phyloP scores from a whole-genome alignment of 257 asterid genomes.

The Paraleonurus japonicus region DNA sequence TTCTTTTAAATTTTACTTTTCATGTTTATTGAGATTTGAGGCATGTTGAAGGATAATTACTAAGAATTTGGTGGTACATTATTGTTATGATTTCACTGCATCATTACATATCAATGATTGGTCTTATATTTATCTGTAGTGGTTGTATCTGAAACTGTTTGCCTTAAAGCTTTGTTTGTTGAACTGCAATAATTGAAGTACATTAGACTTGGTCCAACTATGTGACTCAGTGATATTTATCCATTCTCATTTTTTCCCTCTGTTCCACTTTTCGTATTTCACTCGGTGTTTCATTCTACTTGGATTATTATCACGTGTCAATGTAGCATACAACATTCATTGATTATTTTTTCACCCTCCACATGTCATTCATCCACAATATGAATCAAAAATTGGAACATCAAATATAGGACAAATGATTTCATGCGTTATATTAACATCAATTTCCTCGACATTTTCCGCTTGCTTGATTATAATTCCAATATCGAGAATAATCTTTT shows the following conservation, averaged over 20 bases:
- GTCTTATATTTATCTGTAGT: slow-evolving; percentile 19
- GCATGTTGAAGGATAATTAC: background rate
- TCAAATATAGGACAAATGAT: no score
- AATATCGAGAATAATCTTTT: no score
- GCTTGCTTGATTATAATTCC: background rate
- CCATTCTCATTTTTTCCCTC: no score
- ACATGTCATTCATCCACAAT: no score
- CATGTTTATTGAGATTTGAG: background rate
- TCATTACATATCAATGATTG: slow-evolving; percentile 28
- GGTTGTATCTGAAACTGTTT: slow-evolving; percentile 15
- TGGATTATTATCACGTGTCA: no score
- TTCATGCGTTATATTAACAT: no score
- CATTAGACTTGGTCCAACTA: slow-evolving; percentile 24
- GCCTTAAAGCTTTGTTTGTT: slow-evolving; percentile 22
- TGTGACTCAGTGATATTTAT: background rate
- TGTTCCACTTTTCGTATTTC: no score
- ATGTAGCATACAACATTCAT: no score
- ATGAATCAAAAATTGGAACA: no score
- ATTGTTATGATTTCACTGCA: slow-evolving; percentile 14
- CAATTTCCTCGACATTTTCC: background rate
- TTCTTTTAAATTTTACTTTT: background rate
- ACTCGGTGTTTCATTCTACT: no score
- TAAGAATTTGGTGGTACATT: background rate
- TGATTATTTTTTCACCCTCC: no score
- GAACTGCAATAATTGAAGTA: slow-evolving; percentile 29